A percentile compares a stretch with the other conserved stretches of the same genome.
Conservation (phyloP, 2,329 filamentous ascomycete species). For the Lojkania enalia region DNA sequence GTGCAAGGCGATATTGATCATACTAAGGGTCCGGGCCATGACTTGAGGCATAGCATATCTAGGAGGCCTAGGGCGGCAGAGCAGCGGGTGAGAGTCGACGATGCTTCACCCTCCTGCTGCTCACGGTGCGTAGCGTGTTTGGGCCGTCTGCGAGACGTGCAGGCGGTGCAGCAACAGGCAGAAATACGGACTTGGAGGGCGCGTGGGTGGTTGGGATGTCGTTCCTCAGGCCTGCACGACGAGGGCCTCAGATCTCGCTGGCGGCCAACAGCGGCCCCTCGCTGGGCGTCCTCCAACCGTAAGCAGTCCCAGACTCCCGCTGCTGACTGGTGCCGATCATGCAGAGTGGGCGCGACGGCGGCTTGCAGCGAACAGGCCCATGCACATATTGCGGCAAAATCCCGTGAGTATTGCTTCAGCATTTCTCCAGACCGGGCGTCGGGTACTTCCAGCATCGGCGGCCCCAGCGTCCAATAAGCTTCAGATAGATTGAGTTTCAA, state of each 20-base stretch:
- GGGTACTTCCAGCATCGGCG: conserved; percentile 30
- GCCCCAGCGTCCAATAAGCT: conserved; percentile 36
- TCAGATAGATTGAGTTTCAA: conserved; percentile 40
- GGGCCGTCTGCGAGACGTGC: conserved; percentile 30
- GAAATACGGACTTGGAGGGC: conserved; percentile 19
- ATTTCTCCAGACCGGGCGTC: conserved; percentile 35
- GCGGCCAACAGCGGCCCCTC: conserved; percentile 5
- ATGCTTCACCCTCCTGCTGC: too few relatives aligned
- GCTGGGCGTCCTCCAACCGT: conserved; percentile 29
- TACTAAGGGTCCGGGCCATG: not conserved
- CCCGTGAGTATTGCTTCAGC: conserved; percentile 29
- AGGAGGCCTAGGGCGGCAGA: too few relatives aligned
- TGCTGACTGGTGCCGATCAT: conserved; percentile 42
- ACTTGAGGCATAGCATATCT: too few relatives aligned
- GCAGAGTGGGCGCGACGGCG: conserved; percentile 34
- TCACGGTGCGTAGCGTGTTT: conserved; percentile 32
- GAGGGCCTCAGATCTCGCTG: conserved; percentile 1
- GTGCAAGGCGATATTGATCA: not conserved
- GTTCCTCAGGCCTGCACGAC: conserved; percentile 3
- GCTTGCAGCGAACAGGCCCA: conserved; percentile 38
- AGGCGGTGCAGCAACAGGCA: conserved; percentile 12
- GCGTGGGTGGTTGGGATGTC: conserved; percentile 17
- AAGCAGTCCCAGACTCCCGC: conserved; percentile 30
- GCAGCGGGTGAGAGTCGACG: too few relatives aligned
- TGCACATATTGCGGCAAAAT: conserved; percentile 42